A percentile compares a stretch with the other conserved stretches of the same genome.
Conservation (phyloP, 2,329 filamentous ascomycete genomes). For the Sclerotinia spermophila region DNA sequence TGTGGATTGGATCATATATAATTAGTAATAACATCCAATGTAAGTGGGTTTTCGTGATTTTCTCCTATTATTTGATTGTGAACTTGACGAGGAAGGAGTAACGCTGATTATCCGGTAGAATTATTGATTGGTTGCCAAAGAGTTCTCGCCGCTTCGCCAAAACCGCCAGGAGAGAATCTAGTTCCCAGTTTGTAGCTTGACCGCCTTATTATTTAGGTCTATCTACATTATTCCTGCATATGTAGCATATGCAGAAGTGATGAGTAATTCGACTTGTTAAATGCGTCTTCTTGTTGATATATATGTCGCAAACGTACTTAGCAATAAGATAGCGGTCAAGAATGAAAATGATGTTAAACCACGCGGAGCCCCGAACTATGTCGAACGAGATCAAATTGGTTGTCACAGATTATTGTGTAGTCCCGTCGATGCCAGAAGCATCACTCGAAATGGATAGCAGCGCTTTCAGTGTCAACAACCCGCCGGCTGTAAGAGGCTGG, state of each 20-base stretch:
- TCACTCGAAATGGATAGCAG: conserved; percentile 35
- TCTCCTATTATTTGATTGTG: not conserved
- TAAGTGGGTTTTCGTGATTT: not conserved
- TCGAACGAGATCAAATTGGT: conserved; percentile 33
- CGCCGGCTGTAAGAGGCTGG: conserved; percentile 25
- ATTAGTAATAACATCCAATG: not conserved
- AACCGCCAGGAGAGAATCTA: not conserved
- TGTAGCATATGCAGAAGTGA: conserved; percentile 21
- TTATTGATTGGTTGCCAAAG: not conserved
- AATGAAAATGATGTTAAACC: conserved; percentile 34
- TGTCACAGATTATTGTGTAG: conserved; percentile 28
- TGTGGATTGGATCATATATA: not conserved
- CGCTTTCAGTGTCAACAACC: conserved; percentile 31
- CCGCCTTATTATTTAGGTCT: conserved; percentile 18
- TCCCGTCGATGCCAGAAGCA: conserved; percentile 27
- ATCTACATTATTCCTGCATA: conserved; percentile 26
- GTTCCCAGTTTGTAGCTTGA: conserved; percentile 16
- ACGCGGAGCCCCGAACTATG: conserved; percentile 32
- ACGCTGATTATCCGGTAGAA: not conserved
- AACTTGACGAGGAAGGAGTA: not conserved
- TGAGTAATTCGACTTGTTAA: conserved; percentile 23
- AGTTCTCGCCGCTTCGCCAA: not conserved
- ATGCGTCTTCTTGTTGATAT: conserved; percentile 27
- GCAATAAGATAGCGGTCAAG: conserved; percentile 31
- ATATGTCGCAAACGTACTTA: conserved; percentile 29